Evolutionary conservation across 768 basidiomycete species (phyloP).

Genomic region (Pleurotus djamor): DNA sequence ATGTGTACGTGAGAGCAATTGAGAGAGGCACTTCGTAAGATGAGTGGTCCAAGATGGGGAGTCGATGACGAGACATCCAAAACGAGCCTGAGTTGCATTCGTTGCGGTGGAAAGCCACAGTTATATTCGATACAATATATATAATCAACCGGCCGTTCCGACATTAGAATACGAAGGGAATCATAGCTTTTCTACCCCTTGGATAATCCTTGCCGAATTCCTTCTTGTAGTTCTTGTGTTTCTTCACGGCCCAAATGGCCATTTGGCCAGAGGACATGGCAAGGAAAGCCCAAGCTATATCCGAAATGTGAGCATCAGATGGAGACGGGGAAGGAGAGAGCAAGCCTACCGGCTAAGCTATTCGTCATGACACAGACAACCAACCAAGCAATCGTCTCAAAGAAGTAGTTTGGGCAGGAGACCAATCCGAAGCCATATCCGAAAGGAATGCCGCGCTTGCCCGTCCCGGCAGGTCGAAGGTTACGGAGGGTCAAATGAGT

Average conservation of each 20-base stretch:
- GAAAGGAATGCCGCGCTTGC: constrained; percentile 80
- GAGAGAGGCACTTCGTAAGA: too few species aligned
- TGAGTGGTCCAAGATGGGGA: too few species aligned
- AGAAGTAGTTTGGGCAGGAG: constrained; percentile 93
- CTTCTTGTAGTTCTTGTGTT: constrained; percentile 86
- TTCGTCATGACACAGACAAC: constrained; percentile 75
- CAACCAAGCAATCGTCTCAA: constrained; percentile 80
- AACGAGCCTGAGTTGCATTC: too few species aligned
- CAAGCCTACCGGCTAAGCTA: constrained; percentile 65
- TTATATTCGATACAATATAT: too few species aligned
- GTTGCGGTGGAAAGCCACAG: too few species aligned
- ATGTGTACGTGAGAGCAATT: too few species aligned
- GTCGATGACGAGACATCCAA: too few species aligned
- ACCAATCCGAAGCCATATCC: constrained; percentile 91
- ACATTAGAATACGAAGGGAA: constrained; percentile 64
- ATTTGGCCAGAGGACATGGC: constrained; percentile 64
- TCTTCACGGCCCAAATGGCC: constrained; percentile 87
- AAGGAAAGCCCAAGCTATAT: constrained; percentile 62
- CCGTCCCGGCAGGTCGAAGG: constrained; percentile 80
- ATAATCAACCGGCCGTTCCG: background rate
- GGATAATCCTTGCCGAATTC: constrained; percentile 92
- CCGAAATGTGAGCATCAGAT: background rate
- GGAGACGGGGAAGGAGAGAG: background rate
- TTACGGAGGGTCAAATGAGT: constrained; percentile 82
- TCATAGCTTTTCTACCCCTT: constrained; percentile 67